Base-by-base conservation (phyloP, 768 basidiomycete species). In the Candolleomyces eurysporus region DNA sequence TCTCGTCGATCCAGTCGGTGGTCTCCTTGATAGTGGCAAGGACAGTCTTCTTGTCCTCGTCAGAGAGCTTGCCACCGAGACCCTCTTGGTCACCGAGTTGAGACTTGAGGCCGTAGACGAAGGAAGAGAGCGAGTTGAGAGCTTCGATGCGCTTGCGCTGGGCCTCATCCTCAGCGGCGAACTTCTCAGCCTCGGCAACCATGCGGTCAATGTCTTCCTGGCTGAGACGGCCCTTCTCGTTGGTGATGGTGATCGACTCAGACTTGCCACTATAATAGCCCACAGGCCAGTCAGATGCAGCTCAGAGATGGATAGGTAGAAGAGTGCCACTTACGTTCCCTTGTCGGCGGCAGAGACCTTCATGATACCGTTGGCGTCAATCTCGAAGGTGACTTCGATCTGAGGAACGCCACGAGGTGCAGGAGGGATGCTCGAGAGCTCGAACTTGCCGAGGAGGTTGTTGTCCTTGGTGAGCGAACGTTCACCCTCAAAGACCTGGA, bases 401-500 rank as follows among this genome's bases (percentile, higher is more conserved):
- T 98, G 96, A 70, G 96, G 96, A 56, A 95, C 92, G 73, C 96
- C 96, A 64, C 96, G 93, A 66, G 96, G 96, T 2, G 96, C 91
- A 45, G 96, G 94, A 36, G 96, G 95, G 63, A 98, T 97, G 61
- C 92, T 72, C 49, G 86, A 90, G 43, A 98, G 87, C 77, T 97
- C 95, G 75, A 97, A 98, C 75, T 95, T 95, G 78, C 96, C 96
- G 67, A 98, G 90, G 54, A 90, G 88, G 80, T 97, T 96, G 86
- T 97, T 98, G 79, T 98, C 96, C 87, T 96, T 96, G 66, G 96
- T 98, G 69, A 97, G 79, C 51, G 94, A 87, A 72, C 96, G 94
- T 80, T 98, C 96, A 75, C 96, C 96, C 83, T 98, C 96, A 74
- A 82, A 98, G 65, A 98, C 96, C 77, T 98, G 96, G 76, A 98